These are phyloP conservation scores for Jackrogersella minutella DNA, from an alignment of 495 filamentous ascomycete species.

Conservation along the genomic window DNA sequence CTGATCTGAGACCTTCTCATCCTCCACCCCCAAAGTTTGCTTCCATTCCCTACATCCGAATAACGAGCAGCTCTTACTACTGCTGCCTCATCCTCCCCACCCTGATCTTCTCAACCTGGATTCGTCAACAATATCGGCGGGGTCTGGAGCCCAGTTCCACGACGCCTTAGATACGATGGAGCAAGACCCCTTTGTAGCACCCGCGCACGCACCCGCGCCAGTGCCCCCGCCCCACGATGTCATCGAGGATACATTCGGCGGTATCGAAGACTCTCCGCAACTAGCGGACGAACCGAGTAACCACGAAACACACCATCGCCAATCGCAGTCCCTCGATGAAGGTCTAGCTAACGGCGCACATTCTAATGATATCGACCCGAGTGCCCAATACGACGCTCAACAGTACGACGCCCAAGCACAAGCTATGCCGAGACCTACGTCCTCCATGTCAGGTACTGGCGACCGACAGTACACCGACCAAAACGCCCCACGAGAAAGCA, in stretches of 20 bases:
- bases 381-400: conserved; percentile 52
- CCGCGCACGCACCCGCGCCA: neutral
- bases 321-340: conserved; percentile 53
- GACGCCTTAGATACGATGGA: conserved; percentile 61
- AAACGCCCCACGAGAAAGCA: conserved; percentile 31
- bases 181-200: conserved; percentile 45
- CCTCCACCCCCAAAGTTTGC: conserved; percentile 1
- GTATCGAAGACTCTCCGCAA: conserved; percentile 49
- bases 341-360: conserved; percentile 45
- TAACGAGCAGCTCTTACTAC: conserved; percentile 5
- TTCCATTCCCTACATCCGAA: conserved; percentile 19
- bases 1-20: conserved; percentile 40
- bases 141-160: conserved; percentile 60
- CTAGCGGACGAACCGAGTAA: conserved; percentile 34
- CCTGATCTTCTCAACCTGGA: conserved; percentile 52
- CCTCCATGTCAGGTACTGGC: conserved; percentile 57
- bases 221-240: conserved; percentile 36
- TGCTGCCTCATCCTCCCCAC: conserved; percentile 5
- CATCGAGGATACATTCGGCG: conserved; percentile 52
- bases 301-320: conserved; percentile 42
- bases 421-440: conserved; percentile 58
- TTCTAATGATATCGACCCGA: conserved; percentile 50
- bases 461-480: conserved; percentile 37
- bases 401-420: conserved; percentile 45
- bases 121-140: conserved; percentile 57